phyloP scores from a whole-genome alignment of 1,284 basidiomycete species.

The Malassezia globosa region DNA sequence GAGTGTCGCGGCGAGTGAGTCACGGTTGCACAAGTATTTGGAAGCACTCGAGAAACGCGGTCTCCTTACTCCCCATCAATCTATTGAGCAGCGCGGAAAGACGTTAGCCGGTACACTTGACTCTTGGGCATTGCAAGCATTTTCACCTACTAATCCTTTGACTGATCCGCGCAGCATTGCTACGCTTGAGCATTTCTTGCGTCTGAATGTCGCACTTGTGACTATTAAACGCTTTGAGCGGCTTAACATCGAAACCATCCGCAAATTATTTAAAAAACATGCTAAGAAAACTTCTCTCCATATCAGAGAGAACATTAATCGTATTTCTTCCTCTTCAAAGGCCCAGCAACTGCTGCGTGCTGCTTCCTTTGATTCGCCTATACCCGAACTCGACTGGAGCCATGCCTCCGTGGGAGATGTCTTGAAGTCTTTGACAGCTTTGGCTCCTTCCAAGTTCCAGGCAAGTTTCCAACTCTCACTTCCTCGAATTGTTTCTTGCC shows the following conservation, averaged over 20 bases:
- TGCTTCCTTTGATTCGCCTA: slow-evolving; percentile 3
- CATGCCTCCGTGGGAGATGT: slow-evolving; percentile 2
- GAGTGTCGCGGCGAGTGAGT: slow-evolving; percentile 61
- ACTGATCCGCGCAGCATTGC: slow-evolving; percentile 23
- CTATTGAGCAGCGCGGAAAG: neutral
- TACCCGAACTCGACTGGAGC: slow-evolving; percentile 8
- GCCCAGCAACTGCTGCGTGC: slow-evolving; percentile 5
- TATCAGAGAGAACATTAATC: neutral
- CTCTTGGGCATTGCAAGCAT: slow-evolving; percentile 26
- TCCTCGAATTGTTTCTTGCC: slow-evolving; percentile 69
- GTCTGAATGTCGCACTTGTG: slow-evolving; percentile 68
- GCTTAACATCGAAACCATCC: slow-evolving; percentile 69
- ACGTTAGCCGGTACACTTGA: slow-evolving; percentile 16
- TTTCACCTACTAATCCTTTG: slow-evolving; percentile 23
- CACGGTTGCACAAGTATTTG: slow-evolving; percentile 61
- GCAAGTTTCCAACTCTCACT: slow-evolving; percentile 48
- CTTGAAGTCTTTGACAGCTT: slow-evolving; percentile 1
- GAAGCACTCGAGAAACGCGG: slow-evolving; percentile 55
- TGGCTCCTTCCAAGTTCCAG: neutral
- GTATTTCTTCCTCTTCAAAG: neutral
- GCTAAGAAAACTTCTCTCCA: slow-evolving; percentile 62
- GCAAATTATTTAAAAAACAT: slow-evolving; percentile 74
- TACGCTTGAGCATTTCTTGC: slow-evolving; percentile 62
- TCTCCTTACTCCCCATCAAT: slow-evolving; percentile 14
- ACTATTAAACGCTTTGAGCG: slow-evolving; percentile 70